Evolutionary conservation across 1,284 basidiomycete genomes (phyloP), one percentile per base, ranked within the genome.

Genomic region (Leccinum cinnamomeum): DNA sequence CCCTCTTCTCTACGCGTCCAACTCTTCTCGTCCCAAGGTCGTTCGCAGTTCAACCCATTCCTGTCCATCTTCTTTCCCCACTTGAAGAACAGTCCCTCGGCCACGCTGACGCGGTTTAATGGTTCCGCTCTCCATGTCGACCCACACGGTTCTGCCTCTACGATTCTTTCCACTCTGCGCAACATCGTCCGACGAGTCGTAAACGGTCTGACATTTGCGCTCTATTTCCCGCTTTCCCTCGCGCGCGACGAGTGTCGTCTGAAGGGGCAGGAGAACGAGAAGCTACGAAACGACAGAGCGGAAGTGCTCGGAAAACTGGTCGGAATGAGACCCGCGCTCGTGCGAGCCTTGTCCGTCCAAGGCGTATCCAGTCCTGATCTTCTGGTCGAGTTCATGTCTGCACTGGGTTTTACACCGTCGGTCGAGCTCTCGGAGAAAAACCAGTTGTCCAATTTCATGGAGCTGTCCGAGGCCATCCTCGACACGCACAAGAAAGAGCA

Each of bases 271-370:
- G 79, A 82, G 57, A 78, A 91, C 16, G 82, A 87, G 63, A 79
- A 75, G 25, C 78, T 91, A 7, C 80, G 90, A 20, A 82, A 92
- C 67, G 79, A 86, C 64, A 80, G 84, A 10, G 90, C 90, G 1
- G 80, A 86, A 67, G 75, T 79, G 2, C 80, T 92, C 3, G 90
- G 90, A 2, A 71, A 73, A 6, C 79, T 92, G 5, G 77, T 85
- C 2, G 79, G 78, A 44, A 76, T 86, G 68, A 81, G 87, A n/a
- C 78, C 80, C 18, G 64, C 72, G 12, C 75, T 88, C 59, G 67
- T 70, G 35, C 66, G 59, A 4, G 67, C 73, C 7, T 65, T 37
- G 7, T 53, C 61, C 3, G n/a, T 14, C 14, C 56, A 59, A 44
- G 51, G 62, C 14, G 33, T 8, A 37, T 58, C 60, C 14, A 58